A percentile compares a stretch with the other conserved stretches of the same genome.
These are phyloP conservation scores for Cladophialophora carrionii DNA, from an alignment of 2,329 filamentous ascomycete genomes.

Conservation along the genomic window DNA sequence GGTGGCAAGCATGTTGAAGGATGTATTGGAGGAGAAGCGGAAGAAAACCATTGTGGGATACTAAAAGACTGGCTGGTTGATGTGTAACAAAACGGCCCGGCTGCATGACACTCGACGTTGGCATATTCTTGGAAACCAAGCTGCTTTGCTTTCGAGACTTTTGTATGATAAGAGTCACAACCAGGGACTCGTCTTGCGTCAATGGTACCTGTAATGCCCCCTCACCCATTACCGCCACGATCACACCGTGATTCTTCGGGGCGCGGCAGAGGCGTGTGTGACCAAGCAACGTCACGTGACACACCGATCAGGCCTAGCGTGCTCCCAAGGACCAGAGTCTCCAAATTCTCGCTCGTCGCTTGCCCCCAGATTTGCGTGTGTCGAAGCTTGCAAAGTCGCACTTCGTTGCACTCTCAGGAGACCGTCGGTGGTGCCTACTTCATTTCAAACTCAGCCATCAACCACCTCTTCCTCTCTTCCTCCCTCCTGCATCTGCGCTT, in stretches of 20 bases:
- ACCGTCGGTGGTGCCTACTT: constrained; percentile 3
- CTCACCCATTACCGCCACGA: background rate
- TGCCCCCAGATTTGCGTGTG: constrained; percentile 4
- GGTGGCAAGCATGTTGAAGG: constrained; percentile 34
- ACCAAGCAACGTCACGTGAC: background rate
- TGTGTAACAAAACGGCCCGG: constrained; percentile 1
- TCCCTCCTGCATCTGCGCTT: background rate
- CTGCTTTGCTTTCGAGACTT: background rate
- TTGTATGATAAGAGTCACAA: background rate
- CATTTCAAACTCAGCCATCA: constrained; percentile 14
- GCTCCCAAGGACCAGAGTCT: background rate
- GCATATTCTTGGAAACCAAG: background rate
- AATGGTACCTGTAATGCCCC: background rate
- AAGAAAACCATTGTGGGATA: constrained; percentile 12
- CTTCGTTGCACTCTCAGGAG: constrained; percentile 6
- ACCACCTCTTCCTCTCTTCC: background rate
- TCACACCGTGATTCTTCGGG: background rate
- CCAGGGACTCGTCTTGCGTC: background rate
- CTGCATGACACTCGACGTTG: background rate
- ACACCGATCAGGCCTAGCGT: background rate
- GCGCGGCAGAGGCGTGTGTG: background rate
- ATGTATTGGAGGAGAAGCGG: constrained; percentile 33
- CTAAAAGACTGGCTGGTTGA: background rate
- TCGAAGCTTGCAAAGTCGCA: constrained; percentile 2
- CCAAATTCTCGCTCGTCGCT: constrained; percentile 8